These are phyloP conservation scores for Populus tomentosa DNA, from an alignment of 441 rosid species.

Conservation along the genomic window DNA sequence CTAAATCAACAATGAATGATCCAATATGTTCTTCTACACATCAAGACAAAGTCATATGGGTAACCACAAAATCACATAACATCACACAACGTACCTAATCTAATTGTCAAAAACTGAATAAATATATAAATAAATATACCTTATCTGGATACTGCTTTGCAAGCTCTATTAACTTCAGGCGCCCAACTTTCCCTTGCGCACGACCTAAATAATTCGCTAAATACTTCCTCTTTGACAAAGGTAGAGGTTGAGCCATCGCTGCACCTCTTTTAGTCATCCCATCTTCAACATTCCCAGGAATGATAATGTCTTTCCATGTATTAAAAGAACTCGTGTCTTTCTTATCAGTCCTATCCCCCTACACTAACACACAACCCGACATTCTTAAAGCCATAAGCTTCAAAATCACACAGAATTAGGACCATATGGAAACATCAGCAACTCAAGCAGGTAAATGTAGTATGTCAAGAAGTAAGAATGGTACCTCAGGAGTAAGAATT, in stretches of 20 bases:
- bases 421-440: not conserved
- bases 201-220: slow-evolving; percentile 91
- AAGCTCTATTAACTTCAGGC: slow-evolving; percentile 78
- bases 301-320: slow-evolving; percentile 83
- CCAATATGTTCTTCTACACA: not conserved
- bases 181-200: slow-evolving; percentile 84
- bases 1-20: not conserved
- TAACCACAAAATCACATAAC: not conserved
- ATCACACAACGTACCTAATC: not conserved
- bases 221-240: slow-evolving; percentile 67
- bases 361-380: slow-evolving; percentile 24
- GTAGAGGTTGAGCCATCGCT: slow-evolving; percentile 62
- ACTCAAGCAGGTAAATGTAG: not conserved
- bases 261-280: slow-evolving; percentile 53
- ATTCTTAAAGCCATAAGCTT: slow-evolving; percentile 3
- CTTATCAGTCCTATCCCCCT: slow-evolving; percentile 97
- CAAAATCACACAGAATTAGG: not conserved
- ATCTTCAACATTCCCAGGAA: slow-evolving; percentile 78
- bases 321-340: slow-evolving; percentile 75
- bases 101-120: not conserved
- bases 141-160: slow-evolving; percentile 76
- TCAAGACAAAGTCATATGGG: not conserved
- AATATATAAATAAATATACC: slow-evolving; percentile 35
- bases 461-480: slow-evolving; percentile 5
- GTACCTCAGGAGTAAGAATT: slow-evolving; percentile 96